phyloP scores from a whole-genome alignment of 2,329 filamentous ascomycete species.

The Leptosphaerulina australis region DNA sequence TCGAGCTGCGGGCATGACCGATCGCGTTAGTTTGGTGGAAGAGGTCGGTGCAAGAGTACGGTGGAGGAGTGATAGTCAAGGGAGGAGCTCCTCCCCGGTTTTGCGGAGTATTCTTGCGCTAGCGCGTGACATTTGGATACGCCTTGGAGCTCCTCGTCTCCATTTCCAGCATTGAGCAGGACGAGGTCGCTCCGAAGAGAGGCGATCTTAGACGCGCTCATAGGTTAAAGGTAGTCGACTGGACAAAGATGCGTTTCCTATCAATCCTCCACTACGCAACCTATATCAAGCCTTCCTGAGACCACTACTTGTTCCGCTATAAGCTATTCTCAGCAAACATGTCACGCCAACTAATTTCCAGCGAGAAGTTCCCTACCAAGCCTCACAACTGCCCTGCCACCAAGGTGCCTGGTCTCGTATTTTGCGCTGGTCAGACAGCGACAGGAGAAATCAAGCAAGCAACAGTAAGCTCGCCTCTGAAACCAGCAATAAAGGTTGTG shows the following conservation, averaged over 20 bases:
- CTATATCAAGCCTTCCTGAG: not conserved
- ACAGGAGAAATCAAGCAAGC: conserved; percentile 35
- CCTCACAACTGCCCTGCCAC: conserved; percentile 33
- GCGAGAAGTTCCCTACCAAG: conserved; percentile 34
- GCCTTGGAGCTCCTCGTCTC: conserved; percentile 8
- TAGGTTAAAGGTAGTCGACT: conserved; percentile 5
- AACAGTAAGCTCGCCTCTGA: conserved; percentile 18
- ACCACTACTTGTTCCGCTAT: not conserved
- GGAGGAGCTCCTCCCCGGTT: conserved; percentile 23
- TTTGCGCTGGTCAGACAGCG: conserved; percentile 33
- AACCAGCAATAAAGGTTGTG: not conserved
- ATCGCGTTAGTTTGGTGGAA: not conserved
- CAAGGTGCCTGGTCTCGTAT: conserved; percentile 32
- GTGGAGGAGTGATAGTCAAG: conserved; percentile 5
- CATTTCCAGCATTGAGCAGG: not conserved
- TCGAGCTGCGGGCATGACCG: not conserved
- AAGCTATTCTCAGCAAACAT: conserved; percentile 15
- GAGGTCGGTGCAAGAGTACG: not conserved
- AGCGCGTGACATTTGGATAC: not conserved
- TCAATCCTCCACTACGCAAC: not conserved
- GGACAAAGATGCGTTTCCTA: not conserved
- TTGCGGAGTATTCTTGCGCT: conserved; percentile 3
- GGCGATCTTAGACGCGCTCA: not conserved
- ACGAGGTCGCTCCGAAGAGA: not conserved
- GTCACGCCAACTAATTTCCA: conserved; percentile 33